Evolutionary conservation across 148 eudicot genomes (phyloP).

Genomic region (Dianthus caryophyllus): DNA sequence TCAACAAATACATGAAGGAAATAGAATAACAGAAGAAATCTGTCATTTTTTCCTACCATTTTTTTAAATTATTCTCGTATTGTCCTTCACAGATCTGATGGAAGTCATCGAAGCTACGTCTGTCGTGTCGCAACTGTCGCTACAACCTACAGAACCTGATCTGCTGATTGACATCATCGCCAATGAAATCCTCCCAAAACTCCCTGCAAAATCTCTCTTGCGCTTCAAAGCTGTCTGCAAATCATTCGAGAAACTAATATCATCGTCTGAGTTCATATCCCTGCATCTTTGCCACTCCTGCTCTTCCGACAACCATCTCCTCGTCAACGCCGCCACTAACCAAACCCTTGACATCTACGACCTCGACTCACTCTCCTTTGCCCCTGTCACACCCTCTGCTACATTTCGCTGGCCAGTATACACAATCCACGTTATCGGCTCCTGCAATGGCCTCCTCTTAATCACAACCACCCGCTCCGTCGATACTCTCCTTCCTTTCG

Average conservation of each 20-base stretch:
- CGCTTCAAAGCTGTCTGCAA: conserved; percentile 3
- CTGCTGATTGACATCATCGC: background rate
- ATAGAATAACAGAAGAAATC: too few relatives aligned
- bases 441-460: conserved; percentile 4
- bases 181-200: background rate
- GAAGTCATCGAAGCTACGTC: background rate
- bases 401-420: background rate
- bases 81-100: background rate
- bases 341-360: background rate
- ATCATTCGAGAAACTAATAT: background rate
- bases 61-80: background rate
- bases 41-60: background rate
- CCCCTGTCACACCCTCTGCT: background rate
- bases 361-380: background rate
- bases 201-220: background rate
- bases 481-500: background rate
- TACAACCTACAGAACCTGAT: background rate
- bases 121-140: background rate
- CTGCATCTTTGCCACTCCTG: background rate
- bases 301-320: background rate
- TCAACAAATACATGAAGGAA: background rate
- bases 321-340: too few relatives aligned
- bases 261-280: too few relatives aligned
- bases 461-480: background rate
- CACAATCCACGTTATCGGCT: background rate